Evolutionary conservation across 495 filamentous ascomycete genomes (phyloP), one percentile per base, ranked within the genome.

Genomic region (Ascobolus immersus): DNA sequence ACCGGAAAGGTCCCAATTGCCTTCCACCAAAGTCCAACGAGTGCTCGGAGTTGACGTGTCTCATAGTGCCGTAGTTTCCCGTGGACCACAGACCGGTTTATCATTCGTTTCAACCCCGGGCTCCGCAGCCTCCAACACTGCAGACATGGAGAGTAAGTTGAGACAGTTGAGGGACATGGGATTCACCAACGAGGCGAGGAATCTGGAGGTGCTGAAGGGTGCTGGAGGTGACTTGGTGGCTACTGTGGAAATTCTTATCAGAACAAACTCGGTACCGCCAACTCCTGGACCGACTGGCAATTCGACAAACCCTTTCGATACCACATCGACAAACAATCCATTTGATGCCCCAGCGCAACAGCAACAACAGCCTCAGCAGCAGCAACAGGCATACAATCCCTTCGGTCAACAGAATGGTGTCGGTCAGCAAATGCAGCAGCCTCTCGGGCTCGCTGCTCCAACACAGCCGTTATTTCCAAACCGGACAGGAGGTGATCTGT

Each of bases 141-240:
- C 28, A 36, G 26, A n/a, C n/a, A n/a, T 31, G 28, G 28, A 31
- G 4, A 59, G 60, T 20, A 91, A 92, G 52, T 54, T 96, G 46
- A 63, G 64, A 6, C 69, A 65, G 11, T 56, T 96, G 33, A 64
- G 68, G 31, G 79, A 91, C 34, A 92, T 94, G 86, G 86, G 86
- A 1, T 96, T 96, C 44, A 61, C 50, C 21, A 79, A 96, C 47
- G 73, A 84, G 22, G 71, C 69, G 38, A 64, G 74, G 28, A 94
- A 89, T 41, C 55, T 66, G 9, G 67, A 70, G 34, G 70, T 92
- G 17, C 53, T 96, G 17, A 75, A 77, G 38, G 72, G 73, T 8
- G 58, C 81, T 5, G 62, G 69, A 37, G 86, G 89, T 2, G 81
- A 89, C 44, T 41, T 96, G 25, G 75, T 90, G 36, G 74, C 70